Evolutionary conservation across 2,329 filamentous ascomycete genomes (phyloP).

Genomic region (Colletotrichum sp.): DNA sequence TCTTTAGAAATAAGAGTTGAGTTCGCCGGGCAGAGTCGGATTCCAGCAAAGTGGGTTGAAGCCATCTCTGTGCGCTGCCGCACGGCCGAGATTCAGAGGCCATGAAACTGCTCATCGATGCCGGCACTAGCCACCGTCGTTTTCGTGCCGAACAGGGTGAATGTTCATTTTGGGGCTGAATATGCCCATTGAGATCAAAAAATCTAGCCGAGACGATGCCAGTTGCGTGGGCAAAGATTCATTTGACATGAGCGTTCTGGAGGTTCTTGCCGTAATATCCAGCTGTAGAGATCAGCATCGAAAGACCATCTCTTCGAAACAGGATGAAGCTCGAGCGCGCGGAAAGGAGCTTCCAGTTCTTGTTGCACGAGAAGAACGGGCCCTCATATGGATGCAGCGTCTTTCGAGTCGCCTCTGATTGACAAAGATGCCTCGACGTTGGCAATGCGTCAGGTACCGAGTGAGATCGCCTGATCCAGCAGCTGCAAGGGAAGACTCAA

Average conservation of each 20-base stretch:
- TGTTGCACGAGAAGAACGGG: not conserved
- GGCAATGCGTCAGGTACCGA: not conserved
- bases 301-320: not conserved
- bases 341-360: not conserved
- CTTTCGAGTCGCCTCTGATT: not conserved
- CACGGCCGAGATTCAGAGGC: not conserved
- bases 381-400: not conserved
- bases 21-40: not conserved
- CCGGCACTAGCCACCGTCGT: not conserved
- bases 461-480: not conserved
- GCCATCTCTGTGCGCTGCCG: conserved; percentile 11
- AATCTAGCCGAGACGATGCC: not conserved
- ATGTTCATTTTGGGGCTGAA: not conserved
- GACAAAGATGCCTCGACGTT: not conserved
- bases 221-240: not conserved
- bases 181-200: not conserved
- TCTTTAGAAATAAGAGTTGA: not conserved
- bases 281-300: not conserved
- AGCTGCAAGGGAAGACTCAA: not conserved
- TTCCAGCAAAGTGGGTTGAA: not conserved
- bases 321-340: not conserved
- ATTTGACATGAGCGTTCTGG: not conserved
- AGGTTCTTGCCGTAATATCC: not conserved
- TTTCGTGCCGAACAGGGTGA: not conserved
- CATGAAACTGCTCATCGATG: conserved; percentile 5